Evolutionary conservation across 1,284 basidiomycete genomes (phyloP), one percentile per base, ranked within the genome.

Genomic region (Boletus mariae): DNA sequence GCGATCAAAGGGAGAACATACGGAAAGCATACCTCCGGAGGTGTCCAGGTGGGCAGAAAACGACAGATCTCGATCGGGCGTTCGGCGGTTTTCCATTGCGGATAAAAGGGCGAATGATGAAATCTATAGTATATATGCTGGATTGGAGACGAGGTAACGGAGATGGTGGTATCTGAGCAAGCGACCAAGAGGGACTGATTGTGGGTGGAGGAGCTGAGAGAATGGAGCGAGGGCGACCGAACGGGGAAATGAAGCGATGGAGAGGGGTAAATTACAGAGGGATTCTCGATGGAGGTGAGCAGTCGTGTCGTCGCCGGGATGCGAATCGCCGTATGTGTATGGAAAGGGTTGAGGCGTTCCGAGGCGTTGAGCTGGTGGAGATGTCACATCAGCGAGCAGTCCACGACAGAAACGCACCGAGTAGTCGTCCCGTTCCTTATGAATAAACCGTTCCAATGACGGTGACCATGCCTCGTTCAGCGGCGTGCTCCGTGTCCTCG

Each of bases 1-100:
- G 11, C 32, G 48, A 55, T 62, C 29, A 31, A 50, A 49, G 42
- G 9, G 45, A 31, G 40, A 23, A 44, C 29, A 45, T 41, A 59
- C 55, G 56, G 57, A 46, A 52, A 28, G 41, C 67, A 51, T 66
- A 71, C 69, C 68, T 58, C 66, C 69, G 64, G 58, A 51, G 32
- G 10, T 40, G 42, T 49, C 48, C 41, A 51, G 20, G 55, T 45
- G 40, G 41, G 61, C 47, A 43, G 56, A 43, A 26, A 47, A 41
- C 1, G 48, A 7, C 5, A 49, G 51, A 54, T 65, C 51, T 46
- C 62, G 41, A 51, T 63, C 50, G 20, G 54, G 45, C 0, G 47
- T 51, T 55, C 56, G 68, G 57, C 49, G 53, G 54, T 56, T 54
- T 26, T 63, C 44, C 65, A 67, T 67, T 51, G 62, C 57, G 53